Evolutionary conservation across 192 early-diverging fungal genomes (phyloP), one percentile per base, ranked within the genome.

Genomic region (Coemansia sp.): DNA sequence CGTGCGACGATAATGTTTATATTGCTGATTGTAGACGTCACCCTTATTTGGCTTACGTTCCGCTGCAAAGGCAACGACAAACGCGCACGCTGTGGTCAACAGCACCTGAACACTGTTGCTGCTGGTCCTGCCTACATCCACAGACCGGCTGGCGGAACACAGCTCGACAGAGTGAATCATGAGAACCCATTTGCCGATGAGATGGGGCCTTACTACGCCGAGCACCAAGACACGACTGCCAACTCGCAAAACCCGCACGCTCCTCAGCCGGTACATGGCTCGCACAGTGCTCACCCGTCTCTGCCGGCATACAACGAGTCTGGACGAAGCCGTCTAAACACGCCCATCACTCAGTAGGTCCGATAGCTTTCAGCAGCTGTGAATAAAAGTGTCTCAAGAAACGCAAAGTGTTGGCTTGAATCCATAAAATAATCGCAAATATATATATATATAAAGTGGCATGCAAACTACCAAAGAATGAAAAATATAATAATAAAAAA

Each of bases 41-140:
- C 55, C 13, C 49, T 83, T 42, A 78, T 83, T 30, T 83, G 80
- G 80, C 70, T 83, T 14, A 83, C 80, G 5, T 55, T 77, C 21
- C 67, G 74, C 16, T 70, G 67, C 67, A 83, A 77, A 49, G 66
- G 63, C 21, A 49, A 42, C 19, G 55, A 49, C 0, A 4, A 37
- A 19, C 0, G 35, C 14, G 58, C 58, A 17, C 19, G 6, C 4
- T 33, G 60, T 32, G 5, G 52, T 14, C 60, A 62, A 19, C 60
- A 62, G 60, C 60, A 37, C 13, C 16, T 42, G 8, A 23, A 23
- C 14, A 26, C 16, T 21, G 26, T 40, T 3, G 35, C 13, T 37
- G 10, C 33, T 40, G 39, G 52, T 9, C 28, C 52, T 11, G 52
- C 28, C 52, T 55, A 55, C 52, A 32, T 32, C 7, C 52, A 55